A percentile compares a stretch with the other conserved stretches of the same genome.
These are phyloP conservation scores for Aspergillus calidoustus DNA, from an alignment of 2,329 filamentous ascomycete species.

Conservation along the genomic window DNA sequence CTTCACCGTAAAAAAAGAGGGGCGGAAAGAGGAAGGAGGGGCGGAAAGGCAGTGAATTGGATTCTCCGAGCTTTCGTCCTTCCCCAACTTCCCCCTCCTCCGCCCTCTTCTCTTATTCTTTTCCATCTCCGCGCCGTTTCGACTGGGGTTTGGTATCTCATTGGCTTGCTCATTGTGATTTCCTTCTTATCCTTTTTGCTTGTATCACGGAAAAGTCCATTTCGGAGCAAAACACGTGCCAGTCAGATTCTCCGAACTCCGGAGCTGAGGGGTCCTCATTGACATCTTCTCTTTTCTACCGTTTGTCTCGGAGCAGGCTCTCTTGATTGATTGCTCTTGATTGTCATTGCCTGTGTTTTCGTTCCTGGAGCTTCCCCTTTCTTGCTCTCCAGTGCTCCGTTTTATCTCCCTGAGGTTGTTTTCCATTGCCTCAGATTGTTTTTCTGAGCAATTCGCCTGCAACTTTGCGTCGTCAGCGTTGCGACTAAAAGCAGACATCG, in stretches of 20 bases:
- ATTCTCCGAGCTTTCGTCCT: neutral
- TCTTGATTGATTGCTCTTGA: constrained; percentile 11
- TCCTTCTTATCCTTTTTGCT: constrained; percentile 14
- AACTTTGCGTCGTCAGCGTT: constrained; percentile 2
- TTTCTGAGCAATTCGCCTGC: constrained; percentile 7
- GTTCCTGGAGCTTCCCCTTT: constrained; percentile 9
- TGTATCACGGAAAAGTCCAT: constrained; percentile 9
- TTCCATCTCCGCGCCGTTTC: neutral
- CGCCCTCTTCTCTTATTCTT: constrained; percentile 2
- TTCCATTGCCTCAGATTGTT: constrained; percentile 11
- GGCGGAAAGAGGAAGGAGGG: constrained; percentile 46
- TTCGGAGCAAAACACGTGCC: constrained; percentile 32
- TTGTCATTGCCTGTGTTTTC: constrained; percentile 7
- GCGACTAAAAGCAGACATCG: neutral
- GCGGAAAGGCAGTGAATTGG: neutral
- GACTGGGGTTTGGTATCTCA: constrained; percentile 1
- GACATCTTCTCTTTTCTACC: constrained; percentile 5
- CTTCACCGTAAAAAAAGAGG: neutral
- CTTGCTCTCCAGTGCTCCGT: neutral
- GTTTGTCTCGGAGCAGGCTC: constrained; percentile 15
- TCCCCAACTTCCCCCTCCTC: neutral
- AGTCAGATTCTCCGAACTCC: constrained; percentile 30
- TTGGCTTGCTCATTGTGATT: constrained; percentile 37
- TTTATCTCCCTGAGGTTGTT: constrained; percentile 1
- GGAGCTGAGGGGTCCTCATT: constrained; percentile 21